Conservation (phyloP, 1,284 basidiomycete species). For the Inonotus hispidus region DNA sequence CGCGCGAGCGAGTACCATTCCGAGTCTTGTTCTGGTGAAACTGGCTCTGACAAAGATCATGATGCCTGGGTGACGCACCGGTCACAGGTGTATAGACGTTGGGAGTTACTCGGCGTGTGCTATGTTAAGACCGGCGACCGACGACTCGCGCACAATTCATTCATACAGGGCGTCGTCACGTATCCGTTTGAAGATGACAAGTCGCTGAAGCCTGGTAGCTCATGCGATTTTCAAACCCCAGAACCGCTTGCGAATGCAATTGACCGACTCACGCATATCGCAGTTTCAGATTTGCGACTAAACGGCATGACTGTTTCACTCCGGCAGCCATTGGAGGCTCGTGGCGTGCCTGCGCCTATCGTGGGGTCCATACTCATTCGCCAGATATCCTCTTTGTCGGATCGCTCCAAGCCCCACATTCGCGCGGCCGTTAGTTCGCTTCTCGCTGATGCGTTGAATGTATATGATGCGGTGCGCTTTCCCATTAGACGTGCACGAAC, state of each 20-base stretch:
- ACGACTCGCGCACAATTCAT: conserved; percentile 36
- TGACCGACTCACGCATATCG: conserved; percentile 61
- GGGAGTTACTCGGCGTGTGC: conserved; percentile 76
- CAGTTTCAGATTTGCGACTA: conserved; percentile 56
- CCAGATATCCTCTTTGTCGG: conserved; percentile 51
- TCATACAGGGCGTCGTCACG: conserved; percentile 7
- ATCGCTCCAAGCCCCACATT: conserved; percentile 50
- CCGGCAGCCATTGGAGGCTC: conserved; percentile 22
- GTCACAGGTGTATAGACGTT: conserved; percentile 61
- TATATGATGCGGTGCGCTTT: conserved; percentile 43
- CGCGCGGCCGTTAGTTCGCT: conserved; percentile 35
- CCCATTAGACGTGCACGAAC: conserved; percentile 52
- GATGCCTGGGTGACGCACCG: conserved; percentile 56
- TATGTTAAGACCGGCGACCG: conserved; percentile 68
- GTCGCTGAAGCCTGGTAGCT: conserved; percentile 36
- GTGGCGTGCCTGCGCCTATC: conserved; percentile 25
- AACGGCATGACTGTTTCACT: conserved; percentile 43
- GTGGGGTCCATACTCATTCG: conserved; percentile 54
- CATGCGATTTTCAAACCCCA: conserved; percentile 46
- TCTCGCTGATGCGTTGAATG: conserved; percentile 41
- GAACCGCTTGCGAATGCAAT: conserved; percentile 50
- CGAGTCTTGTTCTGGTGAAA: not conserved
- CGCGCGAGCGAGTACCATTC: conserved; percentile 35
- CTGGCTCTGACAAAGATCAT: conserved; percentile 31
- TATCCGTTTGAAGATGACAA: conserved; percentile 42